Evolutionary conservation across 306 rosid genomes (phyloP).

Genomic region (Castanea sativa): DNA sequence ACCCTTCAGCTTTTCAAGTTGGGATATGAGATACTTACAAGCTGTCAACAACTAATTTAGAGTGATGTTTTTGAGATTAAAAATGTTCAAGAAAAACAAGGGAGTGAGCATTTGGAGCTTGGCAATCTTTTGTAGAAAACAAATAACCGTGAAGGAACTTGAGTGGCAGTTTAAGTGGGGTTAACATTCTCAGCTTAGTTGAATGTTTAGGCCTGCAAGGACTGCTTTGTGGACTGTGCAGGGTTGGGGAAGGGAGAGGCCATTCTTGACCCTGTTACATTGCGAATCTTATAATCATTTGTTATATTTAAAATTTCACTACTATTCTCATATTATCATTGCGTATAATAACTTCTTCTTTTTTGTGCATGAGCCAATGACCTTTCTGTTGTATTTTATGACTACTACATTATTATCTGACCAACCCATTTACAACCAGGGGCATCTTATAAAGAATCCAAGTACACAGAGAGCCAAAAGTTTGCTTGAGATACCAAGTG

Average conservation of each 20-base stretch:
- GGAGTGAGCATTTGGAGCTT: neutral
- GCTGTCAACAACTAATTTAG: neutral
- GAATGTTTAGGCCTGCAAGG: neutral
- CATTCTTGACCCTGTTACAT: neutral
- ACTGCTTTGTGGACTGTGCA: neutral
- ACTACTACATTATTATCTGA: constrained; percentile 3
- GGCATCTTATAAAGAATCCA: constrained; percentile 94
- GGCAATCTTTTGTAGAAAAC: neutral
- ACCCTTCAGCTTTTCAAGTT: neutral
- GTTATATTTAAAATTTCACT: neutral
- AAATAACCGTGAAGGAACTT: neutral
- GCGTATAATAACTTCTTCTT: constrained; percentile 2
- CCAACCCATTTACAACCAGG: constrained; percentile 44
- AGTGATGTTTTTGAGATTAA: neutral
- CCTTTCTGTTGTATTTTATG: neutral
- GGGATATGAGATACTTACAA: neutral
- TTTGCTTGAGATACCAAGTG: constrained; percentile 84
- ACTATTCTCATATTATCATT: neutral
- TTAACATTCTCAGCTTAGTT: neutral
- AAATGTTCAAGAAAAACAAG: neutral
- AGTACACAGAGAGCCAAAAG: constrained; percentile 96
- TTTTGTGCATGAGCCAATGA: neutral
- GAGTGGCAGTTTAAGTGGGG: neutral
- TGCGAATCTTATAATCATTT: neutral
- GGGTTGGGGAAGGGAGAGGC: neutral